Base-by-base conservation (phyloP, 176 grass and related monocot species). In the Stipa capillata region DNA sequence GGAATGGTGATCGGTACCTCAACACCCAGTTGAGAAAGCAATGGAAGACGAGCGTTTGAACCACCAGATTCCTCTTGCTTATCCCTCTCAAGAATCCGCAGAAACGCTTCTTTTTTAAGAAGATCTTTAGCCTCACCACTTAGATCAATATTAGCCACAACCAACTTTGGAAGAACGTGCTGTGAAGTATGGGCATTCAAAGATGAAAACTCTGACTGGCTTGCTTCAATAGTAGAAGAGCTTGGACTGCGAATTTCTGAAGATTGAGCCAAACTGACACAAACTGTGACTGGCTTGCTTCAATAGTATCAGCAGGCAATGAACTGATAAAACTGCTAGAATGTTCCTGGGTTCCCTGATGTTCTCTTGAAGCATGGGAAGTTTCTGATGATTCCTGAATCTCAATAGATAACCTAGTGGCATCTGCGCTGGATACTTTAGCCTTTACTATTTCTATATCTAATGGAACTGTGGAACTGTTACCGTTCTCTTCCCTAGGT, bases 11-110 rank as follows among this genome's bases (percentile, higher is more conserved):
- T 12, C 29, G 79, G 79, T 97, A 97, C 94, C 94, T 97, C 94
- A 84, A 94, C 83, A 72, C 94, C 85, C 65, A 97, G 72, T 57
- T 97, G 91, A 82, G 89, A 85, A 88, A 97, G 89, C 76, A 97
- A 82, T 50, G 87, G 85, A 83, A 92, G 76, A 58, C 68, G 87
- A 67, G 89, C 73, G 45, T 90, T 74, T 61, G 85, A 87, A 72
- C 91, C 83, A 74, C 83, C 77, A 84, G 91, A 83, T 72, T 83
- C 27, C 84, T 83, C 84, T 87, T 94, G 84, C 69, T 92, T 91
- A 79, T 97, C 83, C 76, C 83, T 85, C 34, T 81, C 82, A 63
- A 97, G 82, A 82, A 97, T 90, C 17, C 94, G 91, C 80, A 90
- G 23, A 87, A 97, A 97, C 7, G 89, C 87, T 44, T 82, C 89